Base-by-base conservation (phyloP, 495 filamentous ascomycete species). In the Aspergillus incahuasiensis region DNA sequence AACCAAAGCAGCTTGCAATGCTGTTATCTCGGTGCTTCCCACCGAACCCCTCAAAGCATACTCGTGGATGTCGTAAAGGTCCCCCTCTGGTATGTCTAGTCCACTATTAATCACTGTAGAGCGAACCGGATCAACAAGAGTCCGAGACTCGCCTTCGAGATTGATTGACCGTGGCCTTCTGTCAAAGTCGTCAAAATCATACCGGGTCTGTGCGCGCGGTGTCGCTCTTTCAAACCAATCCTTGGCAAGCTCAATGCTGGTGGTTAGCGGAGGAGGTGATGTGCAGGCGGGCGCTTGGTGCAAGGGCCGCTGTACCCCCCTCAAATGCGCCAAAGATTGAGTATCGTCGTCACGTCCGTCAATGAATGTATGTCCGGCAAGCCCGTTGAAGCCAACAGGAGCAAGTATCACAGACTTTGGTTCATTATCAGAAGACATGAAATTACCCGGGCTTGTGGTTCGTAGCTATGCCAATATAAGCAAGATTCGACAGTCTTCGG, bases 361-460 rank as follows among this genome's bases (percentile, higher is more conserved):
- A n/a, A 40, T 28, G 28, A 34, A 5, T 43, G 43, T 22, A 41
- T 22, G 30, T 40, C 44, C 12, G 40, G 24, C 88, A 80, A 92
- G 92, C 52, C 80, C 79, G 47, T 81, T 78, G 71, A 91, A 95
- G 38, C 86, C 87, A 60, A 86, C 72, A 4, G 91, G 91, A 19
- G 87, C 89, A 73, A 95, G 90, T 62, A 96, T 95, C 46, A 94
- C 91, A 3, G 91, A 95, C 54, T 86, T 78, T 20, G 89, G 73
- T 57, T 85, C 81, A 51, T 92, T 86, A 56, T 84, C 82, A 35
- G 78, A 73, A 20, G 79, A 75, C 53, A 77, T 78, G 54, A 77
- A 64, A 20, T 63, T 65, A 42, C 79, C 69, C 25, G 80, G 78
- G 51, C 77, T 68, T n/a, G 82, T 80, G 54, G 77, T 85, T 28